Percentiles rank a stretch among this genome's conserved stretches.
These are phyloP conservation scores for Parascedosporium putredinis DNA, from an alignment of 2,329 filamentous ascomycete species.

Conservation along the genomic window DNA sequence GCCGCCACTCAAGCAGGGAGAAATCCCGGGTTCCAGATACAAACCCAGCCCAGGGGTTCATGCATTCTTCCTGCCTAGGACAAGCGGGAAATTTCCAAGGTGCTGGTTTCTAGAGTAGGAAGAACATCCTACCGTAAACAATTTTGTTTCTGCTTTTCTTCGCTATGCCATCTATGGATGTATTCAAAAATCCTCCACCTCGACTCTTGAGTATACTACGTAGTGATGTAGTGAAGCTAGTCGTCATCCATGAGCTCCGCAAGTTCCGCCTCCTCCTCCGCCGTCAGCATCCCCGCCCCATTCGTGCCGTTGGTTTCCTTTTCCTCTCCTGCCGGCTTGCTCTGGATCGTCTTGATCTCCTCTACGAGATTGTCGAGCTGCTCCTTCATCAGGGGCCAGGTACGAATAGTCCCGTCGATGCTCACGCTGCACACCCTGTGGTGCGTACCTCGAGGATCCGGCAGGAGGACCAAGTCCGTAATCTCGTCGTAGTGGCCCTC, in stretches of 20 bases:
- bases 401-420: constrained; percentile 81
- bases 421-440: constrained; percentile 65
- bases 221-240: constrained; percentile 1
- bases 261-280: constrained; percentile 85
- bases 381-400: constrained; percentile 64
- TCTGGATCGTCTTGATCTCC: constrained; percentile 33
- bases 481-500: constrained; percentile 90
- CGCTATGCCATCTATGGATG: too few relatives aligned
- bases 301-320: constrained; percentile 31
- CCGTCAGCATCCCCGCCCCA: constrained; percentile 55
- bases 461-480: constrained; percentile 62
- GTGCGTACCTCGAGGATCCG: constrained; percentile 21
- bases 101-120: too few relatives aligned
- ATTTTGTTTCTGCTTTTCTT: too few relatives aligned
- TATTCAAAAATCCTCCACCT: too few relatives aligned
- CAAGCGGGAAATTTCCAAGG: too few relatives aligned
- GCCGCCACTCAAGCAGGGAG: too few relatives aligned
- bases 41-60: too few relatives aligned
- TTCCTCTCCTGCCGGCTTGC: constrained; percentile 41
- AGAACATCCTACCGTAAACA: too few relatives aligned
- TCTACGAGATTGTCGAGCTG: constrained; percentile 39
- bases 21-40: too few relatives aligned
- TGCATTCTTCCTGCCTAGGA: too few relatives aligned
- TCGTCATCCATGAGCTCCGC: constrained; percentile 76
- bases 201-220: background rate